Evolutionary conservation across 768 basidiomycete species (phyloP), one percentile per base, ranked within the genome.

Genomic region (Lepiota venenata): DNA sequence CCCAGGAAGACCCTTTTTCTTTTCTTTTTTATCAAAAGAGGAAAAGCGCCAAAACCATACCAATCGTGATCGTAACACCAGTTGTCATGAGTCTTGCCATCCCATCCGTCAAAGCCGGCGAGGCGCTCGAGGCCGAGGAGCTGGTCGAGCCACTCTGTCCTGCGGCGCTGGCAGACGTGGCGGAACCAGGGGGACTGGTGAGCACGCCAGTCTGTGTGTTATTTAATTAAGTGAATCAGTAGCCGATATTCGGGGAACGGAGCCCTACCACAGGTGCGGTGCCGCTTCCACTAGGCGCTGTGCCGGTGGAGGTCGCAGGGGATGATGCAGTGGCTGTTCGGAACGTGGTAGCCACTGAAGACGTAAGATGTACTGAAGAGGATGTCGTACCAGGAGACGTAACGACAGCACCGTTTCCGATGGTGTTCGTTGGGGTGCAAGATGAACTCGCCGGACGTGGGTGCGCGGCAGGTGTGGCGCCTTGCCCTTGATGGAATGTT

Each of bases 401-500:
- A 14, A 62, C 57, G 42, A 69, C 64, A 38, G 63, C 60, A 7
- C 70, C 75, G 58, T 85, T 81, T 7, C 75, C 72, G 52, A 91
- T 77, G 5, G 81, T 80, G 43, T 72, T 70, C 15, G 74, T 55
- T 2, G 77, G 57, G 14, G 71, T 72, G 73, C 93, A 94, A 18
- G 75, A 68, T 15, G 82, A 87, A 2, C 84, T 83, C 4, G 80
- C 61, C 0, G 83, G 85, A 1, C 69, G 71, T 2, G 83, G 78
- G 60, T 85, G 82, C 1, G 83, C 72, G 6, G 74, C 38, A 12
- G 87, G 84, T 1, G 82, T 87, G 0, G 57, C 64, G 0, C 78
- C 74, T 29, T 82, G 67, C 36, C 84, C 84, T 72, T 91, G 88
- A 62, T 76, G 66, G 72, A 82, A 88, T 0, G 85, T 86, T 12